phyloP scores from a whole-genome alignment of 306 rosid genomes.

The Glycine latifolia region DNA sequence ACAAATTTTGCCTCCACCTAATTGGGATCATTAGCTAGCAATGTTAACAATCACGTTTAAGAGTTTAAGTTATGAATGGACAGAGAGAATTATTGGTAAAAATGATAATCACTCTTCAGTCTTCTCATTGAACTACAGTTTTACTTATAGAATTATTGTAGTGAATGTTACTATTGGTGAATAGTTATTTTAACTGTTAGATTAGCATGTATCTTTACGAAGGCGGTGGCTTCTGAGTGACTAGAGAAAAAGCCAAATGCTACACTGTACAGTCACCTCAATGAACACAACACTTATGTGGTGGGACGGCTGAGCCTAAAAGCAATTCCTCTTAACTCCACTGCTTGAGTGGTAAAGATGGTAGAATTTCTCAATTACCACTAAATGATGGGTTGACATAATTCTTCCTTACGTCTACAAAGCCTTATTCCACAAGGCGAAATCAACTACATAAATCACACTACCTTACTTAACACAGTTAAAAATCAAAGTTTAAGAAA shows the following conservation, averaged over 20 bases:
- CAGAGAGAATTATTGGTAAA: background rate
- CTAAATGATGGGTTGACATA: conserved; percentile 8
- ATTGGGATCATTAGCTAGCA: background rate
- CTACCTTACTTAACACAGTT: too few species aligned
- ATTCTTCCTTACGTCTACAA: background rate
- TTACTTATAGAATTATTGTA: background rate
- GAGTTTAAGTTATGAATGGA: background rate
- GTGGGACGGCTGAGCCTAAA: background rate
- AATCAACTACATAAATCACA: too few species aligned
- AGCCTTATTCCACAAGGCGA: too few species aligned
- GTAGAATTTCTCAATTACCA: conserved; percentile 11
- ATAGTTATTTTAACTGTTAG: background rate
- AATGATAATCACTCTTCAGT: background rate
- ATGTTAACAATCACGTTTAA: background rate
- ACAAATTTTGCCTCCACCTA: background rate
- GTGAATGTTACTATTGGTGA: background rate
- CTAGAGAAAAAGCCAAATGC: conserved; percentile 10
- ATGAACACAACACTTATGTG: background rate
- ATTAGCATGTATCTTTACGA: background rate
- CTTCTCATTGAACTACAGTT: background rate
- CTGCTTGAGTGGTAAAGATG: background rate
- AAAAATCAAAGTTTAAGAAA: too few species aligned
- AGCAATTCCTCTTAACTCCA: background rate
- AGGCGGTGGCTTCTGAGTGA: background rate
- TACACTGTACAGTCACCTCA: background rate